These are phyloP conservation scores for Salvia hispanica DNA, from an alignment of 257 asterid genomes.

Conservation along the genomic window DNA sequence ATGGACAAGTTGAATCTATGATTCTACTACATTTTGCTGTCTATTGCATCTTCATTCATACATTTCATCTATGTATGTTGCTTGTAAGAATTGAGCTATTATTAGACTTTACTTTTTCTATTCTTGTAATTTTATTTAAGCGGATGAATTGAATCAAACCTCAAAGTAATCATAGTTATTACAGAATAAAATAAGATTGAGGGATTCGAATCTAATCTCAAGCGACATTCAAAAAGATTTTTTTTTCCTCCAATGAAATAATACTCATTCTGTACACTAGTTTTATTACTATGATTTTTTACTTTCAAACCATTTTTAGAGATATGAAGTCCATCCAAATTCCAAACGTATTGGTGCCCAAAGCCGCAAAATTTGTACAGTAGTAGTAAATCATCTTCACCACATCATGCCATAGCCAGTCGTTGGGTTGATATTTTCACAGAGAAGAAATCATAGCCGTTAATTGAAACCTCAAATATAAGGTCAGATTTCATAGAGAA, in stretches of 20 bases:
- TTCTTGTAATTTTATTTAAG: no score
- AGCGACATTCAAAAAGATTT: no score
- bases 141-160: no score
- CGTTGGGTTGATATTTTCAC: not conserved
- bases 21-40: not conserved
- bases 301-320: no score
- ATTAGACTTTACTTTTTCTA: no score
- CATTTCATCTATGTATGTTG: not conserved
- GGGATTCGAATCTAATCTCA: no score
- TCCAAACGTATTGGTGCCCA: not conserved
- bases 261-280: no score
- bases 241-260: no score
- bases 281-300: no score
- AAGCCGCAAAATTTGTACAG: not conserved
- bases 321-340: no score
- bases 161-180: no score
- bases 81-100: not conserved
- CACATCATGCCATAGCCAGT: slow-evolving; percentile 5
- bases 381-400: not conserved
- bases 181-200: no score
- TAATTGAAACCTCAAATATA: not conserved
- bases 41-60: not conserved
- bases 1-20: slow-evolving; percentile 62
- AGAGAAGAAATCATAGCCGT: slow-evolving; percentile 15
- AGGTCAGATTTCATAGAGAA: slow-evolving; percentile 30